Percentiles rank a stretch among this genome's conserved stretches.
Conservation (phyloP, 1,139 yeast genomes). For the Protomyces pachydermus region DNA sequence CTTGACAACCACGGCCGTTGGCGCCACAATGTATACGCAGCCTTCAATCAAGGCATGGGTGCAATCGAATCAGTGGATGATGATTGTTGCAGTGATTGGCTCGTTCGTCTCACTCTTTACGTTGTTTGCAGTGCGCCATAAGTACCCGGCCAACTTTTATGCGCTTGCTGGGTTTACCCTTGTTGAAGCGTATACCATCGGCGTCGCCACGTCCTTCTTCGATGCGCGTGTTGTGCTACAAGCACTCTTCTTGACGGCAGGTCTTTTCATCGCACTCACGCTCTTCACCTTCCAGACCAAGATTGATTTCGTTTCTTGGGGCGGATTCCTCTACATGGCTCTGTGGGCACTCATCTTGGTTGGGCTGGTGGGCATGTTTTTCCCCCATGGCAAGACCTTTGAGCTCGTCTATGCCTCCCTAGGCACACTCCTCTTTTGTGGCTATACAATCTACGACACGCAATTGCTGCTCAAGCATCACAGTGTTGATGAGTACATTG, state of each 20-base stretch:
- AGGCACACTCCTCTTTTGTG: constrained; percentile 70
- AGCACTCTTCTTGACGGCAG: constrained; percentile 64
- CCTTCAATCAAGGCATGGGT: constrained; percentile 54
- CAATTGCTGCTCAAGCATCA: constrained; percentile 73
- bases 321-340: constrained; percentile 56
- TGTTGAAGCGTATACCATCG: constrained; percentile 69
- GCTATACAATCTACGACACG: constrained; percentile 74
- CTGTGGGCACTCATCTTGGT: constrained; percentile 68
- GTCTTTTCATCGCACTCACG: constrained; percentile 71
- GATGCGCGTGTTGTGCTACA: constrained; percentile 63
- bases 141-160: constrained; percentile 58
- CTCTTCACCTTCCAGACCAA: constrained; percentile 75
- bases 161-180: constrained; percentile 64
- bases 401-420: constrained; percentile 64
- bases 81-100: constrained; percentile 54
- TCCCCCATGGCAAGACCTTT: constrained; percentile 53
- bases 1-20: constrained; percentile 56
- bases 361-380: constrained; percentile 64
- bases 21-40: constrained; percentile 51
- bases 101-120: constrained; percentile 36
- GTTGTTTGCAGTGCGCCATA: constrained; percentile 55
- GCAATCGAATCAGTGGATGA: constrained; percentile 56
- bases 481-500: constrained; percentile 80
- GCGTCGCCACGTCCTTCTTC: constrained; percentile 59
- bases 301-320: constrained; percentile 72